phyloP scores from a whole-genome alignment of 2,329 filamentous ascomycete genomes.

The Verticillium isaacii region DNA sequence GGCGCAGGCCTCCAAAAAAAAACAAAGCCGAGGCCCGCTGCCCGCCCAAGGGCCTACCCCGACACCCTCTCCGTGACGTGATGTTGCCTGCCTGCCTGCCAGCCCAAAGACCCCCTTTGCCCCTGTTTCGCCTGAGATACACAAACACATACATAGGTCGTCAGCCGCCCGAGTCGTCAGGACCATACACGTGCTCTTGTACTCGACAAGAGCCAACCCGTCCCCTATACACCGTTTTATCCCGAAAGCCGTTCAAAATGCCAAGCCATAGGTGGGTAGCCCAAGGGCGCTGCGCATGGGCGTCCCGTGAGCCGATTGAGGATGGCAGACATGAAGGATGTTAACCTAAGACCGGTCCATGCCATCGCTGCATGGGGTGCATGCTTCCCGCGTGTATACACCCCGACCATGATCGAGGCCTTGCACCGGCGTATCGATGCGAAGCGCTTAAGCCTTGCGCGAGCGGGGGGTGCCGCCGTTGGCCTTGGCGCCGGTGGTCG shows the following conservation, averaged over 20 bases:
- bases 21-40: not conserved
- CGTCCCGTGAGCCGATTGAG: not conserved
- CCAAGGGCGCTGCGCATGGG: not conserved
- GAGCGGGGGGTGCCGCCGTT: constrained; percentile 61
- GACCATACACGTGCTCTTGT: not conserved
- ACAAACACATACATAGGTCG: constrained; percentile 13
- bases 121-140: constrained; percentile 1
- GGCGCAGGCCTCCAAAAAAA: not conserved
- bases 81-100: constrained; percentile 1
- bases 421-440: not conserved
- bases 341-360: not conserved
- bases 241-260: not conserved
- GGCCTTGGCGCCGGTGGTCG: constrained; percentile 48
- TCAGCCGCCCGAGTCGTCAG: constrained; percentile 12
- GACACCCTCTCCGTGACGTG: not conserved
- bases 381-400: not conserved
- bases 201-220: not conserved
- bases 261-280: not conserved
- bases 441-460: constrained; percentile 57
- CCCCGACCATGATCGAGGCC: not conserved
- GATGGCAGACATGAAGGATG: not conserved
- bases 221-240: not conserved
- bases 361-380: not conserved
- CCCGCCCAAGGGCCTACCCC: not conserved
- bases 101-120: constrained; percentile 7